phyloP scores from a whole-genome alignment of 2,329 filamentous ascomycete species.

The Fusarium beomiforme region DNA sequence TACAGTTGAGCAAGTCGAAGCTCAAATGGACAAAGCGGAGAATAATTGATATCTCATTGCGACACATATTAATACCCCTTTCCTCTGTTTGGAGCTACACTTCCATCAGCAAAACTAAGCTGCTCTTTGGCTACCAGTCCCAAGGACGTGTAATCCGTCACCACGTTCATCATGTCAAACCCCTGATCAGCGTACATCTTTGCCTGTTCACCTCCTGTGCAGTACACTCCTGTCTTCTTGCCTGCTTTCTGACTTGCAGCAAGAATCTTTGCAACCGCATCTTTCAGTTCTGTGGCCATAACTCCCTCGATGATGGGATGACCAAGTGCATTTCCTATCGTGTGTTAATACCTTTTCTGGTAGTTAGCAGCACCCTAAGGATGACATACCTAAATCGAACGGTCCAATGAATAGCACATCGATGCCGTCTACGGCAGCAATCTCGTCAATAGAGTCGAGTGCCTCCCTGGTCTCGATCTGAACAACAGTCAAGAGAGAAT shows the following conservation, averaged over 20 bases:
- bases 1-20: constrained; percentile 71
- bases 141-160: constrained; percentile 65
- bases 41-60: constrained; percentile 21
- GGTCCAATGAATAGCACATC: constrained; percentile 74
- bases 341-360: constrained; percentile 4
- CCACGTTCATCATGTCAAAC: constrained; percentile 70
- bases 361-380: too few species aligned
- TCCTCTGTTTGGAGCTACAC: constrained; percentile 48
- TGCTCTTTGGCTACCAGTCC: constrained; percentile 56
- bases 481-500: constrained; percentile 68
- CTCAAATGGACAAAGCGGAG: constrained; percentile 73
- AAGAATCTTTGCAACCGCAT: constrained; percentile 67
- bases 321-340: constrained; percentile 66
- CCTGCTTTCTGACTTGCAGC: constrained; percentile 67
- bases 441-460: constrained; percentile 67
- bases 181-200: constrained; percentile 64
- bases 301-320: constrained; percentile 69
- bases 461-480: constrained; percentile 75
- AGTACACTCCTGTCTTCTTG: constrained; percentile 73
- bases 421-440: constrained; percentile 67
- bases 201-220: constrained; percentile 65
- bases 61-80: constrained; percentile 52
- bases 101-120: constrained; percentile 58
- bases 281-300: constrained; percentile 66
- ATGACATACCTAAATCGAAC: constrained; percentile 65